Evolutionary conservation across 257 asterid species (phyloP), one percentile per base, ranked within the genome.

Genomic region (Przewalskia tangutica): DNA sequence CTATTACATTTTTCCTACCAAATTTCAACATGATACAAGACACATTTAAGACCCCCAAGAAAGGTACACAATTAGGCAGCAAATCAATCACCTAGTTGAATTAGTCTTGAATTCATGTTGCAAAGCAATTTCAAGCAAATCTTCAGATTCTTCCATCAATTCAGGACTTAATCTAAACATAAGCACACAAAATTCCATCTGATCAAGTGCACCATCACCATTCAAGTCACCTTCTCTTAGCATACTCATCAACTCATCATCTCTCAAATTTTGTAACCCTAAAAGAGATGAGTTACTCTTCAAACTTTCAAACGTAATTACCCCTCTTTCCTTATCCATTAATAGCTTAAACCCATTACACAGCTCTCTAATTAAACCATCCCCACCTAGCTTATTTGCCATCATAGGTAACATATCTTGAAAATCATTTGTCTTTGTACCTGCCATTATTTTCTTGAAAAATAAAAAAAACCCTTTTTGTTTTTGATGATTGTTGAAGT

Each of bases 131-230:
- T 91, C 91, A 38, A 93, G 88, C 89, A 86, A 83, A 44, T 75
- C 82, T 78, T 91, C 86, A 27, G 94, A 93, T 62, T 87, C 91
- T 38, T 86, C 85, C 97, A 92, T 92, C 83, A 94, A 77, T 23
- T 94, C 91, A 3, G 98, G 98, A 85, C 97, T 92, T 65, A 90
- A 89, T 88, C 97, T 91, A 82, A 92, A 94, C 98, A 94, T 94
- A 8, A 94, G 91, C 38, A 92, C 96, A 42, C 98, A 93, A 77
- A 93, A 93, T 81, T 93, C 98, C 97, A 90, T 93, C 89, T 89
- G 89, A 81, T 93, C 87, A 27, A 93, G 89, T 0, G 87, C 93
- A 0, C 92, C 96, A 55, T 93, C 98, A 11, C 96, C 91, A 64
- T 93, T 66, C 12, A 88, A 81, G 79, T 93, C 95, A 0, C 97